Evolutionary conservation across 108 stramenopile genomes (phyloP), one percentile per base, ranked within the genome.

Genomic region (Skeletonema marinoi): DNA sequence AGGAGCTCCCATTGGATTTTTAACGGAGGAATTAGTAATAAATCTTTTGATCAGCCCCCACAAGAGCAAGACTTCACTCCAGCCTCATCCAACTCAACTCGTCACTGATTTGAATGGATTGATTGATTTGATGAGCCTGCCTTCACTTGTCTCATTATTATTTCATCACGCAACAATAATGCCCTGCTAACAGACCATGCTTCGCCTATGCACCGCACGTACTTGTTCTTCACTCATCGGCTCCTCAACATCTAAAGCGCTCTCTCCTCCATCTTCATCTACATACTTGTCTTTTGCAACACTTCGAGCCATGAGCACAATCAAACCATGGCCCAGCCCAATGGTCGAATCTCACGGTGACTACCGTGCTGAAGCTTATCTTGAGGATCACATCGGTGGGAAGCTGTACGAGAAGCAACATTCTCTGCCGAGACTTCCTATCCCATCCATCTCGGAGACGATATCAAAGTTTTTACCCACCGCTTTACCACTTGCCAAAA

Each of bases 281-380:
- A n/a, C n/a, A n/a, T n/a, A n/a, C n/a, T 25, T 30, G 38, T 38
- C 56, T 50, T 65, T 33, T 16, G 30, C 56, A 21, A 39, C 68
- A 48, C 35, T 68, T 12, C 75, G 74, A 50, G 72, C 70, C 65
- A 82, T 82, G 75, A 71, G 58, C 60, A 42, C 61, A 11, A 44
- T 82, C 58, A 75, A 80, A 74, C 88, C 88, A 30, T 92, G 92
- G 92, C 81, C 87, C 1, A 48, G 44, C 4, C 75, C 86, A 25
- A 77, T 90, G 86, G 66, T 89, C 58, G 87, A 89, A 68, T 88
- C 83, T n/a, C 69, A 84, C 60, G 92, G 92, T 13, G 90, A 93
- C 51, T 93, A 93, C 67, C 82, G 86, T 29, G 70, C 83, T 33
- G 92, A 93, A 75, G 61, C 86, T 8, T 89, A 73, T 59, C 78